These are phyloP conservation scores for Eimeria tenella DNA, from an alignment of 169 alveolate species.

Conservation along the genomic window DNA sequence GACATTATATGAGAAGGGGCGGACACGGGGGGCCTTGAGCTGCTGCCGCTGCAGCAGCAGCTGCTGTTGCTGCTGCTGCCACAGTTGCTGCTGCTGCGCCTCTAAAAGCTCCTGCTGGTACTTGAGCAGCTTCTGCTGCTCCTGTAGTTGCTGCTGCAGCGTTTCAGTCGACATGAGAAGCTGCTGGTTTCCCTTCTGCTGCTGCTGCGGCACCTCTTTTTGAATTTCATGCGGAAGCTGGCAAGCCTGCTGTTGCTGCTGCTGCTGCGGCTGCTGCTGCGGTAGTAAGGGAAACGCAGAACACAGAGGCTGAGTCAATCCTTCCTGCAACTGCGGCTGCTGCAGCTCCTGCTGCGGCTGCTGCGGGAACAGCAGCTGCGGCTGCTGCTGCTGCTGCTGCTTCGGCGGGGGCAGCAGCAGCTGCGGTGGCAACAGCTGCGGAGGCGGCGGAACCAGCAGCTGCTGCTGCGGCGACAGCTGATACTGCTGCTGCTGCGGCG, in stretches of 20 bases:
- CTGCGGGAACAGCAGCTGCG: constrained; percentile 24
- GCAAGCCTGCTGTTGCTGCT: neutral
- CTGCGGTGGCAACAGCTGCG: neutral
- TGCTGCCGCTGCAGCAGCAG: constrained; percentile 27
- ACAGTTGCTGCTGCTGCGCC: constrained; percentile 16
- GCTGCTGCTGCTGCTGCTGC: constrained; percentile 21
- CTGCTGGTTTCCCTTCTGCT: neutral
- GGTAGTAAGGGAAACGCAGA: too few species aligned
- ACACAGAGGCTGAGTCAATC: too few species aligned
- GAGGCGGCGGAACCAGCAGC: neutral
- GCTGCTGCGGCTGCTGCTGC: constrained; percentile 22
- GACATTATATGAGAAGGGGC: constrained; percentile 26
- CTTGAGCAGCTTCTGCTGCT: constrained; percentile 24
- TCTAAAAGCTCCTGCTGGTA: neutral
- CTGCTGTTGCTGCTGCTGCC: constrained; percentile 37
- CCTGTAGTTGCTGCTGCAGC: constrained; percentile 22
- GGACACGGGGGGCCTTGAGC: constrained; percentile 19
- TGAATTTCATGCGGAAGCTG: neutral
- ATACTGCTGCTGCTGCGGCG: neutral
- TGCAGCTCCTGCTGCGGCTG: neutral
- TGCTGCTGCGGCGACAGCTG: neutral
- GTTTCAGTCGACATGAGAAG: neutral
- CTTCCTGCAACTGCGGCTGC: constrained; percentile 24
- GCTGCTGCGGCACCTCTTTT: neutral
- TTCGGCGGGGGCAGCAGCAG: neutral